A percentile compares a stretch with the other conserved stretches of the same genome.
Conservation (phyloP, 345 rosid genomes). For the Psidium guajava region DNA sequence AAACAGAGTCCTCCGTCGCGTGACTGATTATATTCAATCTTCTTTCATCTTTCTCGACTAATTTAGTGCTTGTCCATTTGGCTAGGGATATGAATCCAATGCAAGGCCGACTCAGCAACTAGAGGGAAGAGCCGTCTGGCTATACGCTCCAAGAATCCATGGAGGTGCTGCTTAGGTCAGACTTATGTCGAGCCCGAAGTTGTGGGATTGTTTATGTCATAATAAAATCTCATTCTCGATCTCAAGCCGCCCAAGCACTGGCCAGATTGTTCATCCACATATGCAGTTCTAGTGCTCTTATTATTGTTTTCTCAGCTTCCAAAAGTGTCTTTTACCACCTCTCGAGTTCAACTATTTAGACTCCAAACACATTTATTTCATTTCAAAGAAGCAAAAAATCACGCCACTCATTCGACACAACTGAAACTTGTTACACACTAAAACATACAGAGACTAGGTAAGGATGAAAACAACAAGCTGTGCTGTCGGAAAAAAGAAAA, state of each 20-base stretch:
- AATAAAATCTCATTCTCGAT: too few relatives aligned
- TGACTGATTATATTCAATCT: not conserved
- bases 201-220: not conserved
- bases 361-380: not conserved
- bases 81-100: slow-evolving; percentile 48
- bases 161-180: not conserved
- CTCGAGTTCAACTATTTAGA: not conserved
- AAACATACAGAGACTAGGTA: not conserved
- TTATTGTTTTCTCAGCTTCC: not conserved
- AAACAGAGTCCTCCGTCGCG: not conserved
- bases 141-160: slow-evolving; percentile 12
- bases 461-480: not conserved
- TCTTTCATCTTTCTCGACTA: not conserved
- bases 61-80: not conserved
- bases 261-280: not conserved
- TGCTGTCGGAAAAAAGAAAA: not conserved
- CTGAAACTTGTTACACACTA: not conserved
- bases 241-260: too few relatives aligned
- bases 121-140: slow-evolving; percentile 28
- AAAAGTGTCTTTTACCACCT: not conserved
- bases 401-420: not conserved
- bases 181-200: not conserved
- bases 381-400: not conserved
- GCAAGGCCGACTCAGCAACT: slow-evolving; percentile 55
- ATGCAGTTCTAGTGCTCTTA: not conserved